phyloP scores from a whole-genome alignment of 192 early-diverging fungal genomes.

The Entophlyctis luteolus region DNA sequence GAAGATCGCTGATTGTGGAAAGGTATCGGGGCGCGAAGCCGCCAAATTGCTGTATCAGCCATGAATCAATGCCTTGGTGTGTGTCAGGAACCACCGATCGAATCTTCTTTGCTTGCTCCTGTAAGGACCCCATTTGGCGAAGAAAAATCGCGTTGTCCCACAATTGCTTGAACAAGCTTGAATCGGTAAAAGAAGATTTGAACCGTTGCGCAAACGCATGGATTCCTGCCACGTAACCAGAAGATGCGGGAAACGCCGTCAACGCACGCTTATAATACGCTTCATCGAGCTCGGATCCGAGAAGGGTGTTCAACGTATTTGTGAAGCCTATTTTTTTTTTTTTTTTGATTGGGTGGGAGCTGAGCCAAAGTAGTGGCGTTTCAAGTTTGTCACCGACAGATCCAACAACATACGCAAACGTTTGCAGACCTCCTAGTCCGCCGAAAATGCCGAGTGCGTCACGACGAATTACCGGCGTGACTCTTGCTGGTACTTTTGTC shows the following conservation, averaged over 20 bases:
- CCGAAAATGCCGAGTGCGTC: background rate
- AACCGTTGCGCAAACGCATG: background rate
- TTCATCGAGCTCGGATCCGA: background rate
- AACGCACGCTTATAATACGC: background rate
- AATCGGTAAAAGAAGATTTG: background rate
- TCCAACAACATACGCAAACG: background rate
- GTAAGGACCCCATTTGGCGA: background rate
- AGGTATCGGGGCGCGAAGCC: background rate
- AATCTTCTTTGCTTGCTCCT: too few relatives aligned
- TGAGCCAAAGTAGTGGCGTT: background rate
- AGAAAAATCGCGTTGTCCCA: background rate
- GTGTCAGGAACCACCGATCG: background rate
- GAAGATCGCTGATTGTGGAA: background rate
- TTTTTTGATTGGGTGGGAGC: background rate
- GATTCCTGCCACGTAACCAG: background rate
- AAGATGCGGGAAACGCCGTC: background rate
- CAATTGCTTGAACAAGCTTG: background rate
- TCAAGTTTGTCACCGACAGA: background rate
- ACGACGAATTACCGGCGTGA: slow-evolving; percentile 1
- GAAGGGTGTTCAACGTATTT: background rate
- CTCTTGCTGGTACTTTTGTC: slow-evolving; percentile 7
- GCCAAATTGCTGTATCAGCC: background rate
- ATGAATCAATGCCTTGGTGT: background rate
- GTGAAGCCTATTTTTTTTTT: background rate
- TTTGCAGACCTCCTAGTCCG: background rate